phyloP scores from a whole-genome alignment of 345 rosid genomes.

The Populus ilicifolia region DNA sequence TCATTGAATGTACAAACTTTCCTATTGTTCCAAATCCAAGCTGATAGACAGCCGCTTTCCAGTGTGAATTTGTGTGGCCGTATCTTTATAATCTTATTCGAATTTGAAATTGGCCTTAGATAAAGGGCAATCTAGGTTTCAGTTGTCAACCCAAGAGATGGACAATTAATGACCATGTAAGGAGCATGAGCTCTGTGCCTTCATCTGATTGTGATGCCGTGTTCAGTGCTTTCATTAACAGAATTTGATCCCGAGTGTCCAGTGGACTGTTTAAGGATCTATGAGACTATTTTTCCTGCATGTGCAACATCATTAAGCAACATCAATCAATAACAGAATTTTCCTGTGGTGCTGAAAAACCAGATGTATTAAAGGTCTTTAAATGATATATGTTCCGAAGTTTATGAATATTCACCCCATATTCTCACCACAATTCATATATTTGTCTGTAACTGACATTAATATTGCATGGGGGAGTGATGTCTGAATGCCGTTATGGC shows the following conservation, averaged over 20 bases:
- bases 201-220: not conserved
- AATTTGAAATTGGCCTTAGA: not conserved
- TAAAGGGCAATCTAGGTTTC: not conserved
- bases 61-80: not conserved
- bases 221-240: constrained; percentile 8
- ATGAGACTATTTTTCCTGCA: constrained; percentile 59
- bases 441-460: not conserved
- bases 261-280: constrained; percentile 50
- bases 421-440: not conserved
- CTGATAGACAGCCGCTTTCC: not conserved
- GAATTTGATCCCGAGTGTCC: constrained; percentile 67
- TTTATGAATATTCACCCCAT: constrained; percentile 1
- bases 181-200: not conserved
- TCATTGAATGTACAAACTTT: not conserved
- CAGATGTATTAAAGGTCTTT: constrained; percentile 24
- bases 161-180: not conserved
- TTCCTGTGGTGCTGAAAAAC: constrained; percentile 3
- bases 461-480: constrained; percentile 43
- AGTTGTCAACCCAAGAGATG: not conserved
- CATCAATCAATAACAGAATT: constrained; percentile 16
- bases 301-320: constrained; percentile 40
- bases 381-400: not conserved
- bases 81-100: not conserved
- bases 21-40: not conserved
- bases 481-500: constrained; percentile 57